Evolutionary conservation across 192 early-diverging fungal genomes (phyloP), one percentile per base, ranked within the genome.

Genomic region (Pilobolus umbonatus): DNA sequence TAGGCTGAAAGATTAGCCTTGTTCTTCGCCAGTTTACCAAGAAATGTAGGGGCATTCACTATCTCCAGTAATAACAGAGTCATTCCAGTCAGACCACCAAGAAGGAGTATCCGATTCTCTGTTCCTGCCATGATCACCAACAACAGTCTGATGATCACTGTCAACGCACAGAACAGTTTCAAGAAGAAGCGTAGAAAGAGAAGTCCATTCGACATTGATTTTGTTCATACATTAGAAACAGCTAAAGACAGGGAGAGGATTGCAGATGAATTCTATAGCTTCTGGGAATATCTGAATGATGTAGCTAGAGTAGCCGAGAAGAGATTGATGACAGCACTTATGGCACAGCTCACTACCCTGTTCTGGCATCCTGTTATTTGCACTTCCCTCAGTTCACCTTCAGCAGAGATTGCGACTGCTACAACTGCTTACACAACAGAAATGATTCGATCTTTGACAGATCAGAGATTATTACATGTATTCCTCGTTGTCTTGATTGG

Each of bases 351-450:
- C 3, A 72, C 70, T 1, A 72, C 70, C 29, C 58, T 54, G 28
- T 63, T 72, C 22, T 72, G 70, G 70, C 70, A 72, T 55, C 70
- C 70, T 19, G 56, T 62, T 1, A 43, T 72, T 0, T 72, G 70
- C 30, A 62, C 64, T 5, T 59, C 70, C 1, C 56, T 72, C 1
- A 59, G 60, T 22, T 67, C 64, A 3, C 60, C 60, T n/a, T 65
- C 60, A 2, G 45, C 50, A 17, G 70, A 72, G 14, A 29, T 51
- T 1, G 70, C 64, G 1, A 62, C 59, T 6, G 64, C 70, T 30
- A 60, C 70, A 17, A 72, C 70, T 9, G 64, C 54, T 8, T 72
- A 72, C 26, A 62, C 64, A 35, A 72, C 63, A 2, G 70, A 72
- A 47, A 72, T 72, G 70, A 65, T 72, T 28, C 64, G 63, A 4